These are phyloP conservation scores for Boeremia lycopersici DNA, from an alignment of 2,329 filamentous ascomycete genomes.

Conservation along the genomic window DNA sequence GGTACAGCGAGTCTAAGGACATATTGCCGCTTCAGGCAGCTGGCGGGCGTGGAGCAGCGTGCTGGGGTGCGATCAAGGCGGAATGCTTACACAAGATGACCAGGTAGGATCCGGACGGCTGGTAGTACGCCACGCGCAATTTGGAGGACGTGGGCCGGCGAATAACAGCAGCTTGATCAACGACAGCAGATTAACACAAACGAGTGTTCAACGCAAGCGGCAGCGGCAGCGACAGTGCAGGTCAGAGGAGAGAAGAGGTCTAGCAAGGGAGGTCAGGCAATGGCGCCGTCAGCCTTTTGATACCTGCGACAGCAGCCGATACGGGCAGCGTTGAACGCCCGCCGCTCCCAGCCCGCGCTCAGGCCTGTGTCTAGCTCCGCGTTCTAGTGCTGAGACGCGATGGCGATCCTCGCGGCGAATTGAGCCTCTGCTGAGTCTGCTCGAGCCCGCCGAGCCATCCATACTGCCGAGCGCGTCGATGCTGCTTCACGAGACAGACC, in stretches of 20 bases:
- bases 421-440: slow-evolving; percentile 12
- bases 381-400: slow-evolving; percentile 4
- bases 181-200: slow-evolving; percentile 6
- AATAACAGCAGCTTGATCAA: slow-evolving; percentile 1
- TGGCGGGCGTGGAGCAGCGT: slow-evolving; percentile 1
- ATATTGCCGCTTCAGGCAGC: slow-evolving; percentile 13
- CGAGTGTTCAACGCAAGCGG: slow-evolving; percentile 5
- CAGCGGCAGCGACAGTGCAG: not conserved
- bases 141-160: slow-evolving; percentile 1
- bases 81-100: slow-evolving; percentile 14
- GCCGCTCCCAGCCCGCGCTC: slow-evolving; percentile 14
- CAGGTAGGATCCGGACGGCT: slow-evolving; percentile 3
- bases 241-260: slow-evolving; percentile 3
- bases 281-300: slow-evolving; percentile 15
- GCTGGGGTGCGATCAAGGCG: slow-evolving; percentile 6
- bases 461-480: not conserved
- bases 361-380: not conserved
- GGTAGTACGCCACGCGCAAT: slow-evolving; percentile 16
- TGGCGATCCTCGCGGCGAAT: slow-evolving; percentile 10
- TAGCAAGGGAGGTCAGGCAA: slow-evolving; percentile 9
- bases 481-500: not conserved
- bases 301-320: slow-evolving; percentile 11
- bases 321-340: slow-evolving; percentile 16
- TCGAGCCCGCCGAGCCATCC: not conserved
- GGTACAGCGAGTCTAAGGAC: slow-evolving; percentile 3